These are phyloP conservation scores for Barnettozyma wickerhamii DNA, from an alignment of 805 yeast genomes.

Conservation along the genomic window DNA sequence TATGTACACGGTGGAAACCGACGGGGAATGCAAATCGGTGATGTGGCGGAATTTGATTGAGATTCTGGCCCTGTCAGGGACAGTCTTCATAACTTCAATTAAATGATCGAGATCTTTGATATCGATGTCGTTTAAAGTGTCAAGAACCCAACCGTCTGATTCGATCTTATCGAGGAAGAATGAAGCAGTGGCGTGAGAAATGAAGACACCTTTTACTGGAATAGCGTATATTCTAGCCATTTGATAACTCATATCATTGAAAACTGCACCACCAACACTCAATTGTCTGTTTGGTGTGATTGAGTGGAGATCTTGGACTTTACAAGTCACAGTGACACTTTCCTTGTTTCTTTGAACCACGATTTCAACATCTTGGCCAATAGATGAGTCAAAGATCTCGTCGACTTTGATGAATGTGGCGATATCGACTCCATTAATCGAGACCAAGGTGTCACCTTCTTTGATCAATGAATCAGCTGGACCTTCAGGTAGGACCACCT, in stretches of 20 bases:
- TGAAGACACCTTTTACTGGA: constrained; percentile 80
- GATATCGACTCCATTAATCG: constrained; percentile 62
- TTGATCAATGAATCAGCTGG: constrained; percentile 70
- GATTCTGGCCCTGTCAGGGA: constrained; percentile 75
- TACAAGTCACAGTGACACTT: constrained; percentile 43
- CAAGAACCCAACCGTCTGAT: constrained; percentile 75
- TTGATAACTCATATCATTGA: constrained; percentile 83
- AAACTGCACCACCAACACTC: constrained; percentile 81
- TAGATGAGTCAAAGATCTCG: constrained; percentile 68
- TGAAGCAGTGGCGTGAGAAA: constrained; percentile 73
- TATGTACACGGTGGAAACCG: constrained; percentile 59
- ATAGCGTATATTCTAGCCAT: constrained; percentile 80
- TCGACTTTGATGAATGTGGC: constrained; percentile 78
- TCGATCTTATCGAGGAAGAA: constrained; percentile 59
- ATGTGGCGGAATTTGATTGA: constrained; percentile 71
- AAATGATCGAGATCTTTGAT: constrained; percentile 74
- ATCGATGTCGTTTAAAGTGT: constrained; percentile 68
- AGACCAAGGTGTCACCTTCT: constrained; percentile 82
- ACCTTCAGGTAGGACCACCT: constrained; percentile 76
- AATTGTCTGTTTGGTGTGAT: constrained; percentile 82
- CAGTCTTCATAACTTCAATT: constrained; percentile 67
- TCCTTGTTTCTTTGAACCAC: constrained; percentile 73
- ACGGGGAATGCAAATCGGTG: constrained; percentile 73
- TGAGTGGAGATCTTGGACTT: constrained; percentile 70
- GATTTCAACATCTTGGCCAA: constrained; percentile 54